Evolutionary conservation across 192 early-diverging fungal genomes (phyloP), one percentile per base, ranked within the genome.

Genomic region (Coemansia sp.): DNA sequence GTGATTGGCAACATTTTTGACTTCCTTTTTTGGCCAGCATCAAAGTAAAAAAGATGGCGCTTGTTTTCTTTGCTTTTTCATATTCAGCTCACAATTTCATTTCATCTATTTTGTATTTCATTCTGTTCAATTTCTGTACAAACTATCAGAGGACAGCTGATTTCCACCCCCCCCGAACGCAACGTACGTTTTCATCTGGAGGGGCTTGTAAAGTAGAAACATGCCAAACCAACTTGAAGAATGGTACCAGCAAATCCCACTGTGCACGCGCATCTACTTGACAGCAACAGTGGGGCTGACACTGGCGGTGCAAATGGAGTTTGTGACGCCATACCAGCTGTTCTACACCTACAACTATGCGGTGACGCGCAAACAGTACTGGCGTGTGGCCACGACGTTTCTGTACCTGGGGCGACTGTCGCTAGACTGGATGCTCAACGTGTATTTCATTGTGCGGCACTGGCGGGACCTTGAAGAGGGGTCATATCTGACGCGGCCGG

Each of bases 381-480:
- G 95, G 95, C 85, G 98, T 18, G 84, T 97, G 26, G 35, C 95
- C 5, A 97, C 96, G 3, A 93, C 91, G 55, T 99, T 98, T 68
- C 74, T 99, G 64, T 99, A 94, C 70, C 93, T 95, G 86, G 98
- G 98, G 24, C 77, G 85, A 6, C 80, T 98, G 48, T 94, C 93
- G 10, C 74, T 99, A 20, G 93, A 98, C 73, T 96, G 94, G 70
- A 68, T 95, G 23, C 93, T 98, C 74, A 94, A 97, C 78, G 90
- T 97, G 87, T 99, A 93, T 71, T 91, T 92, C 80, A 73, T 95
- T 33, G 86, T 90, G 9, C 88, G 92, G 63, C 95, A 98, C 73
- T 92, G 89, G 69, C 85, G 94, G 18, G 93, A 93, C 88, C 84
- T 99, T 43, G 98, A 99, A 73, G 94, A 96, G 76, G 94, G 93